Percentiles rank a stretch among this genome's conserved stretches.
phyloP scores from a whole-genome alignment of 345 rosid species.

The Populus pruinosa region DNA sequence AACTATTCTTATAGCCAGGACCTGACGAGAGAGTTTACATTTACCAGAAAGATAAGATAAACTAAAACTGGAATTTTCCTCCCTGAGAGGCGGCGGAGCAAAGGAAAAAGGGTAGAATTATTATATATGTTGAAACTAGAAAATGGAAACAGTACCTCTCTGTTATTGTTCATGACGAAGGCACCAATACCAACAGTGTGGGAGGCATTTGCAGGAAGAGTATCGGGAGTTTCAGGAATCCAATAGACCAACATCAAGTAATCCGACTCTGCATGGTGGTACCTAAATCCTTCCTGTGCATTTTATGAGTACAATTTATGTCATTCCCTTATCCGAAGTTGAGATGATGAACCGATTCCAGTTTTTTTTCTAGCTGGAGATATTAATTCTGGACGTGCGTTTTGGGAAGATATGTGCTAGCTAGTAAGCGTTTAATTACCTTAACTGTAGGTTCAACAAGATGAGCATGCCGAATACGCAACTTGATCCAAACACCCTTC shows the following conservation, averaged over 20 bases:
- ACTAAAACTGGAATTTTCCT: neutral
- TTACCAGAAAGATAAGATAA: neutral
- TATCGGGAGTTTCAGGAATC: conserved; percentile 40
- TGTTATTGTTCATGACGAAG: conserved; percentile 46
- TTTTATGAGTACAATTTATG: neutral
- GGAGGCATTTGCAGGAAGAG: conserved; percentile 67
- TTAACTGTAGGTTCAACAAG: conserved; percentile 49
- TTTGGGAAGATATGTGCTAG: neutral
- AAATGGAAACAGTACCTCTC: conserved; percentile 42
- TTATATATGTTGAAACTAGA: neutral
- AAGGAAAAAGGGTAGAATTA: neutral
- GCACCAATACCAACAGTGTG: conserved; percentile 76
- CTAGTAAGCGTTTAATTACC: conserved; percentile 23
- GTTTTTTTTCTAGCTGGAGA: neutral
- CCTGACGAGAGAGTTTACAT: neutral
- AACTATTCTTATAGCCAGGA: neutral
- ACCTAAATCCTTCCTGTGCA: conserved; percentile 65
- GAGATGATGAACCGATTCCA: neutral
- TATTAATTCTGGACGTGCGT: neutral
- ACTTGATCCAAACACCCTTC: conserved; percentile 68
- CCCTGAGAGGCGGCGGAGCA: neutral
- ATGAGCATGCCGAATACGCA: conserved; percentile 45
- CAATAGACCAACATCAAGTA: conserved; percentile 78
- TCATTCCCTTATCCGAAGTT: neutral
- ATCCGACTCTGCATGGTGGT: conserved; percentile 65